Base-by-base conservation (phyloP, 345 rosid species). In the Mallotus nudiflorus region DNA sequence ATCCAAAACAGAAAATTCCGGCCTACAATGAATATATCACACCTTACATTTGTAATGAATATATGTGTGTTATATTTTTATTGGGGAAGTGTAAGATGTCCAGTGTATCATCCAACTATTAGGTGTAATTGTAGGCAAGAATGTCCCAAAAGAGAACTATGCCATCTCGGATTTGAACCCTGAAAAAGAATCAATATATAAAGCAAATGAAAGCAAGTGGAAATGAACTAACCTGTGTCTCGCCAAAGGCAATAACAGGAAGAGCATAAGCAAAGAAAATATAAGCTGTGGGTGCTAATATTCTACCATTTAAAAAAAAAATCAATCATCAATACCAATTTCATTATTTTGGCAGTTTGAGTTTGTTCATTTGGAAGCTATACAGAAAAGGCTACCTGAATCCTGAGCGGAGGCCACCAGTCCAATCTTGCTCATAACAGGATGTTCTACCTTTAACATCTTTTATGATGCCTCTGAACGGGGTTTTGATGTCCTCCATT, bases 191-290 rank as follows among this genome's bases (percentile, higher is more conserved):
- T 4, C 4, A 8, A 42, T n/a, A 42, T 1, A 55, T 24, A 42
- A 42, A 27, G 5, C 37, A 37, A 27, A 28, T 46, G 61, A 4
- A 10, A 13, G 3, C n/a, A n/a, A n/a, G n/a, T n/a, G 50, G 3
- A 9, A 39, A 42, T 8, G 49, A 11, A 25, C 19, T 48, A 29
- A 86, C 96, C 93, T 69, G 97, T 92, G 22, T 88, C 87, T 66
- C 96, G 1, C 97, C 97, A 18, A 92, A 92, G 18, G 96, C 93
- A 6, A 92, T 82, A 40, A 92, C 97, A 9, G 94, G 97, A 70
- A 92, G 84, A 4, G 94, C 91, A 62, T 93, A 92, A 12, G 97
- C 96, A 42, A 90, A 92, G 77, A 86, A 89, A 9, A 87, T 92
- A 66, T 89, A 92, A n/a, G 93, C 80, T 0, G 96, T 89, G 1